Percentiles rank a stretch among this genome's conserved stretches.
These are phyloP conservation scores for Trichoderma cornu-damae DNA, from an alignment of 2,329 filamentous ascomycete genomes.

Conservation along the genomic window DNA sequence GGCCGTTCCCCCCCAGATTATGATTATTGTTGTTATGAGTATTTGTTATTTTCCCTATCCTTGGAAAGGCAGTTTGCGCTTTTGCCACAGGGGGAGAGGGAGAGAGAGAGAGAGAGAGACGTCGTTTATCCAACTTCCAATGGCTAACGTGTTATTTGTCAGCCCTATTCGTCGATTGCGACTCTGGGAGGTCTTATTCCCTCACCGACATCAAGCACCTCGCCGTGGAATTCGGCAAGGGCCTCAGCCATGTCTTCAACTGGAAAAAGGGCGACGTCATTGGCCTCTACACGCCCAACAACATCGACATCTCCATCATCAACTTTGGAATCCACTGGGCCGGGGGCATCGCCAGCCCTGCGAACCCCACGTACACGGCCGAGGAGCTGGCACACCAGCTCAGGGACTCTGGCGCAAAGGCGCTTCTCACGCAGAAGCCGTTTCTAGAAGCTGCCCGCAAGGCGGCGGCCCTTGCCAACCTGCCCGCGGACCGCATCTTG, in stretches of 20 bases:
- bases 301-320: slow-evolving; percentile 72
- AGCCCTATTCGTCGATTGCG: slow-evolving; percentile 76
- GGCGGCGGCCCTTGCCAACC: slow-evolving; percentile 64
- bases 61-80: not conserved
- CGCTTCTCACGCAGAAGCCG: slow-evolving; percentile 65
- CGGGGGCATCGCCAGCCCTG: slow-evolving; percentile 75
- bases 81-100: no score
- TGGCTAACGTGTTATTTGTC: slow-evolving; percentile 8
- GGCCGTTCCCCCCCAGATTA: no score
- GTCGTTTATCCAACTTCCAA: not conserved
- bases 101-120: no score
- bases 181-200: slow-evolving; percentile 64
- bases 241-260: slow-evolving; percentile 65
- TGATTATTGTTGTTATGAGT: no score
- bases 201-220: slow-evolving; percentile 60
- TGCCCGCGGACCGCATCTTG: slow-evolving; percentile 67
- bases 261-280: slow-evolving; percentile 84
- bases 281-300: slow-evolving; percentile 77
- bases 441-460: slow-evolving; percentile 59
- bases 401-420: slow-evolving; percentile 69
- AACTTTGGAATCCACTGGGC: slow-evolving; percentile 80
- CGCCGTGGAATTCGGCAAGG: slow-evolving; percentile 73
- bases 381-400: slow-evolving; percentile 83
- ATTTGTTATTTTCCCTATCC: not conserved
- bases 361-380: slow-evolving; percentile 80